Conservation (phyloP, 2,329 filamentous ascomycete genomes). For the Xylaria polymorpha region DNA sequence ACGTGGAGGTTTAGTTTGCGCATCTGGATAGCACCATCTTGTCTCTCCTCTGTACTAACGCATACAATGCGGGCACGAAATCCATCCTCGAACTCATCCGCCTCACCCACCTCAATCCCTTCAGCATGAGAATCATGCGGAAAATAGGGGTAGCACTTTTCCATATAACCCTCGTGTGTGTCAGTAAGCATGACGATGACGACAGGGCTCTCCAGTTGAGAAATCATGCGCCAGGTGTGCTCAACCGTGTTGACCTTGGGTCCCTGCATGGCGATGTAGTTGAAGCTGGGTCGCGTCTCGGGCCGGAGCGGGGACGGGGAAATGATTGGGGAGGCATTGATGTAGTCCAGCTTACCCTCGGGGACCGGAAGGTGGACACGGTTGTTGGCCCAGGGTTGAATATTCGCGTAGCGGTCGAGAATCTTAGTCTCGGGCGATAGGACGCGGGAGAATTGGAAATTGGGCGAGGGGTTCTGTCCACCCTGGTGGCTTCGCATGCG, state of each 20-base stretch:
- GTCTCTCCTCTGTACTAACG: slow-evolving; percentile 68
- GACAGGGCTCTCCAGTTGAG: slow-evolving; percentile 76
- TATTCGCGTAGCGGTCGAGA: slow-evolving; percentile 89
- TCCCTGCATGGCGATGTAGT: slow-evolving; percentile 94
- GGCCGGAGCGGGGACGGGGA: slow-evolving; percentile 60
- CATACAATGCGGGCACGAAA: slow-evolving; percentile 77
- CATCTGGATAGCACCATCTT: slow-evolving; percentile 73
- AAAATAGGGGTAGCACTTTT: slow-evolving; percentile 94
- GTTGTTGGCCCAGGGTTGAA: slow-evolving; percentile 90
- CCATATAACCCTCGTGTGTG: slow-evolving; percentile 78
- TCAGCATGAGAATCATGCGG: slow-evolving; percentile 68
- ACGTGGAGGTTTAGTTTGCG: slow-evolving; percentile 75
- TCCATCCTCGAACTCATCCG: slow-evolving; percentile 72
- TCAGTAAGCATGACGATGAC: slow-evolving; percentile 97
- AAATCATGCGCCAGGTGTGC: slow-evolving; percentile 96
- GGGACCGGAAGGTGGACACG: slow-evolving; percentile 84
- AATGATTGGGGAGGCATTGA: slow-evolving; percentile 81
- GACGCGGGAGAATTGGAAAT: slow-evolving; percentile 63
- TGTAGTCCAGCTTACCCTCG: slow-evolving; percentile 78
- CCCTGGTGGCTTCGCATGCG: slow-evolving; percentile 59
- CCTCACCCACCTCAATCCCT: slow-evolving; percentile 69
- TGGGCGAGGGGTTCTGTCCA: slow-evolving; percentile 53
- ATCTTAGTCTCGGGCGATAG: slow-evolving; percentile 64
- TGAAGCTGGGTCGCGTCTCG: slow-evolving; percentile 54
- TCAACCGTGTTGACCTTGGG: slow-evolving; percentile 80